Conservation (phyloP, 1,284 basidiomycete genomes). For the Pyrrhoderma noxium region DNA sequence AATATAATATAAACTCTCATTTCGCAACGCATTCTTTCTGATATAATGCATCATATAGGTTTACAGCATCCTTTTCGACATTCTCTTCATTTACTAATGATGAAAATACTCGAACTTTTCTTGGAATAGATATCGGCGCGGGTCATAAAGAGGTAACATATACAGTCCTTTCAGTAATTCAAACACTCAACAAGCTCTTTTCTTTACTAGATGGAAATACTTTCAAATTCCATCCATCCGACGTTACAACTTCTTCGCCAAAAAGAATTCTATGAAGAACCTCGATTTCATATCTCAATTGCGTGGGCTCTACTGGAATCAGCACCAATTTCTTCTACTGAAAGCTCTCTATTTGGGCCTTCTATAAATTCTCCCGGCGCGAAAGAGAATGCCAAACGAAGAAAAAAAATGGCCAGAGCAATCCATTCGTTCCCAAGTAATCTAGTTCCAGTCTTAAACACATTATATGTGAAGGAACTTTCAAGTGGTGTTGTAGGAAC, state of each 20-base stretch:
- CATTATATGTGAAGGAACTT: conserved; percentile 18
- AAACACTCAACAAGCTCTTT: too few species aligned
- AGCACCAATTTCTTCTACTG: neutral
- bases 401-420: neutral
- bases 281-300: conserved; percentile 75
- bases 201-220: conserved; percentile 48
- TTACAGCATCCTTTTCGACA: conserved; percentile 60
- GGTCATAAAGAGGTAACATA: conserved; percentile 59
- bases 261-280: conserved; percentile 62
- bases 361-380: neutral
- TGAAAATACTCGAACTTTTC: conserved; percentile 67
- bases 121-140: conserved; percentile 69
- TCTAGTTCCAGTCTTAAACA: conserved; percentile 16
- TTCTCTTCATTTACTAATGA: conserved; percentile 71
- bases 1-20: conserved; percentile 23
- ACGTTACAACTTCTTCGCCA: conserved; percentile 53
- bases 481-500: conserved; percentile 16
- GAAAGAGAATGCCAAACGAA: neutral
- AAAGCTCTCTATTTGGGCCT: neutral
- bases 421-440: conserved; percentile 16
- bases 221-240: conserved; percentile 48
- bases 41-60: conserved; percentile 40
- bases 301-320: conserved; percentile 62
- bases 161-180: conserved; percentile 13
- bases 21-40: neutral